phyloP scores from a whole-genome alignment of 257 asterid genomes.

The Forsythia viridissima region DNA sequence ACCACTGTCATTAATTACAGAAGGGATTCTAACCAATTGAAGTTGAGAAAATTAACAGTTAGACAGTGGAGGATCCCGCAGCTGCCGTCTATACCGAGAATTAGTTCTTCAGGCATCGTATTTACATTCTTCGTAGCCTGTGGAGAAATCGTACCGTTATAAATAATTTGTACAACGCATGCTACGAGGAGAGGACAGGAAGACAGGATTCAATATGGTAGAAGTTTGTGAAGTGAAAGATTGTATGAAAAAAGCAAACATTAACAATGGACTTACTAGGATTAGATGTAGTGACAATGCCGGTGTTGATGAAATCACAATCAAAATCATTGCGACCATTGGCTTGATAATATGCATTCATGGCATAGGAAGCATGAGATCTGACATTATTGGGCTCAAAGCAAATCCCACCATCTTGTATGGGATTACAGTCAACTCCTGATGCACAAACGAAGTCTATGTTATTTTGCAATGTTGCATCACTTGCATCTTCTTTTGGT shows the following conservation, averaged over 20 bases:
- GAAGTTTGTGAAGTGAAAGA: background rate
- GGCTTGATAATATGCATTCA: conserved; percentile 56
- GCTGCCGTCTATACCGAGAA: background rate
- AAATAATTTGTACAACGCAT: no score
- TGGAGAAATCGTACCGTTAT: background rate
- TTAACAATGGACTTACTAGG: conserved; percentile 41
- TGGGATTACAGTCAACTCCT: conserved; percentile 45
- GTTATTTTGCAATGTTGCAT: conserved; percentile 43
- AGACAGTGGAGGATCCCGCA: background rate
- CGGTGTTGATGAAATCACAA: conserved; percentile 39
- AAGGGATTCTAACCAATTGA: background rate
- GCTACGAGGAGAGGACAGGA: no score
- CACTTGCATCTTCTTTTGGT: conserved; percentile 32
- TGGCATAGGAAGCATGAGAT: conserved; percentile 48
- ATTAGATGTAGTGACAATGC: conserved; percentile 26
- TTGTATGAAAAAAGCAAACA: background rate
- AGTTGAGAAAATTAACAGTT: background rate
- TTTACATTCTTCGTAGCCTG: conserved; percentile 38
- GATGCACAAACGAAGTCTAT: conserved; percentile 43
- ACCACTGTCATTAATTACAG: background rate
- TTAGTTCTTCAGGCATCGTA: conserved; percentile 22
- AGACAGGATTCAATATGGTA: no score
- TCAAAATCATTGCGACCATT: conserved; percentile 33
- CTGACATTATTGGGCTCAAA: conserved; percentile 40
- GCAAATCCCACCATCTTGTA: conserved; percentile 46